Base-by-base conservation (phyloP, 1,284 basidiomycete species). In the Afroboletus lepidellus region DNA sequence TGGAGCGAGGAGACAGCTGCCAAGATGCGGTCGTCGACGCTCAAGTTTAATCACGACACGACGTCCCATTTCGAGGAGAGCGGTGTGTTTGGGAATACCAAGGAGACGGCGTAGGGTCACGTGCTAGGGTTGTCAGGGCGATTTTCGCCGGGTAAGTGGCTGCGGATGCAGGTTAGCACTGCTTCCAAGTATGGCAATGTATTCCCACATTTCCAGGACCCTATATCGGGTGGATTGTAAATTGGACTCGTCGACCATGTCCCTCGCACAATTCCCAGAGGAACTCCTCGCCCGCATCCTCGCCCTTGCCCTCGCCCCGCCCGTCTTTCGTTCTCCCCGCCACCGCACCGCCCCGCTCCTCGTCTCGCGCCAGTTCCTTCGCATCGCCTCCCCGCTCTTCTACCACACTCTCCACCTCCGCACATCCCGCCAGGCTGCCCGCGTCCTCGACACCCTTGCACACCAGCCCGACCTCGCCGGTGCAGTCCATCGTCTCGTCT, bases 261-360 rank as follows among this genome's bases (percentile, higher is more conserved):
- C 21, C 34, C 64, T 79, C 41, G 61, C 66, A n/a, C 61, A 66
- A 38, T 73, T 82, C 51, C 81, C 81, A 8, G 81, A 83, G 69
- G 81, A 83, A 60, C 70, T 83, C 56, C 67, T 83, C 50, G 75
- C 77, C 52, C 74, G 74, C 53, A 78, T 83, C 55, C 72, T 83
- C 52, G 55, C 68, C 0, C 70, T 75, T 55, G 65, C 69, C 16
- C 64, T 78, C 48, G 49, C 69, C 29, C 37, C 64, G 5, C 72
- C 71, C 68, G 69, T 73, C 37, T 55, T 47, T 18, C 62, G 60
- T 46, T 51, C 55, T 20, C 48, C 47, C 25, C 48, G 59, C 51
- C 52, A 60, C 41, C 67, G 65, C n/a, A 59, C 69, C 15, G 67
- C 77, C 4, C 72, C 74, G 0, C 74, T 83, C 9, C 74, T 79